Conservation (phyloP, 225 moss, liverwort and hornwort genomes). For the Physcomitrellopsis africana region DNA sequence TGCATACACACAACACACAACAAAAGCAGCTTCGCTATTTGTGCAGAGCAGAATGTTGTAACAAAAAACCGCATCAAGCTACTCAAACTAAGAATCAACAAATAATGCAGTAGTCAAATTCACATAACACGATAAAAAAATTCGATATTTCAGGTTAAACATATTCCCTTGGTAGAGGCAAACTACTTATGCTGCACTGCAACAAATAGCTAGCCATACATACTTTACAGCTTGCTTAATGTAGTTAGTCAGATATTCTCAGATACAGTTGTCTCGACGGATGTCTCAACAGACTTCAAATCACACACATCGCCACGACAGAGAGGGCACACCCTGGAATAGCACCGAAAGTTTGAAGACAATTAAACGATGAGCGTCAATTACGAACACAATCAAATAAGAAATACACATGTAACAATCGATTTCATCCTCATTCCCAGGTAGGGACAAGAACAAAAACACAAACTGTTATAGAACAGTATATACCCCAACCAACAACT, state of each 20-base stretch:
- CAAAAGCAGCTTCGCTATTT: background rate
- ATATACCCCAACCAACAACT: background rate
- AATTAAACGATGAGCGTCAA: background rate
- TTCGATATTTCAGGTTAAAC: constrained; percentile 1
- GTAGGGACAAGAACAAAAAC: background rate
- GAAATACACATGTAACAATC: background rate
- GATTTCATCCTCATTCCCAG: background rate
- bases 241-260: constrained; percentile 32
- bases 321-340: constrained; percentile 77
- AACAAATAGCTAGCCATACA: constrained; percentile 36
- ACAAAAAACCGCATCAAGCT: background rate
- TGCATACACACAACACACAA: background rate
- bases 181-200: constrained; percentile 32
- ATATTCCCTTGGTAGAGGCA: constrained; percentile 15
- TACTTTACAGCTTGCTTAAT: constrained; percentile 37
- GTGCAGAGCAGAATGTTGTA: background rate
- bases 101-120: constrained; percentile 24
- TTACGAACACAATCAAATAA: background rate
- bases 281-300: constrained; percentile 43
- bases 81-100: background rate
- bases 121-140: constrained; percentile 23
- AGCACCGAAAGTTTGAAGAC: background rate
- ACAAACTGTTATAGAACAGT: background rate
- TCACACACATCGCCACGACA: constrained; percentile 94
- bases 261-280: constrained; percentile 27